These are phyloP conservation scores for Leccinum disarticulatum DNA, from an alignment of 768 basidiomycete genomes.

Conservation along the genomic window DNA sequence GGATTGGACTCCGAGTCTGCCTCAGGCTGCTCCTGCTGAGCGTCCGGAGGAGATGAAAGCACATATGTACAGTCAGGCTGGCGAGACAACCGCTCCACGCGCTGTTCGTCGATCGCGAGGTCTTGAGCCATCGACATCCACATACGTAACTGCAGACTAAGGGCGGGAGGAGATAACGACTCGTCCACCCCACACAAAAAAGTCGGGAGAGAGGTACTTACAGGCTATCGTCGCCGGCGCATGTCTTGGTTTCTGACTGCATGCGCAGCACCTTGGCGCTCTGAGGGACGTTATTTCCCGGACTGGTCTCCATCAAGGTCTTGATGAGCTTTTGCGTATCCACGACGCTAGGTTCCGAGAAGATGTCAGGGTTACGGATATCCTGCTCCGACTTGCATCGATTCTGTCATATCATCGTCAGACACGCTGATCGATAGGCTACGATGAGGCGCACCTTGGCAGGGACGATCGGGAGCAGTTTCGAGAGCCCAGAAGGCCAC, in stretches of 20 bases:
- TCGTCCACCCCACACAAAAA: neutral
- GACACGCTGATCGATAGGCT: neutral
- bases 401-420: slow-evolving; percentile 6
- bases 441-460: slow-evolving; percentile 7
- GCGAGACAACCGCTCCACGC: slow-evolving; percentile 16
- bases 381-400: slow-evolving; percentile 4
- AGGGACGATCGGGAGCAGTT: slow-evolving; percentile 12
- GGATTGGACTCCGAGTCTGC: slow-evolving; percentile 7
- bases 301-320: slow-evolving; percentile 38
- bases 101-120: slow-evolving; percentile 47
- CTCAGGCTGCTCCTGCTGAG: neutral
- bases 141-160: slow-evolving; percentile 42
- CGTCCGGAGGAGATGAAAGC: slow-evolving; percentile 13
- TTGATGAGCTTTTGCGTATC: slow-evolving; percentile 40
- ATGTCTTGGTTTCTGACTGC: slow-evolving; percentile 37
- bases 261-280: slow-evolving; percentile 38
- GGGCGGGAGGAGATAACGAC: neutral
- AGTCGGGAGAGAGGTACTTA: slow-evolving; percentile 25
- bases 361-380: neutral
- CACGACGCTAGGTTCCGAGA: slow-evolving; percentile 38
- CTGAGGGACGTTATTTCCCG: slow-evolving; percentile 25
- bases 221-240: slow-evolving; percentile 55
- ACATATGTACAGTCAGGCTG: slow-evolving; percentile 13
- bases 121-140: slow-evolving; percentile 50
- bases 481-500: slow-evolving; percentile 42